Conservation (phyloP, 1,284 basidiomycete genomes). For the Irpex sp. region DNA sequence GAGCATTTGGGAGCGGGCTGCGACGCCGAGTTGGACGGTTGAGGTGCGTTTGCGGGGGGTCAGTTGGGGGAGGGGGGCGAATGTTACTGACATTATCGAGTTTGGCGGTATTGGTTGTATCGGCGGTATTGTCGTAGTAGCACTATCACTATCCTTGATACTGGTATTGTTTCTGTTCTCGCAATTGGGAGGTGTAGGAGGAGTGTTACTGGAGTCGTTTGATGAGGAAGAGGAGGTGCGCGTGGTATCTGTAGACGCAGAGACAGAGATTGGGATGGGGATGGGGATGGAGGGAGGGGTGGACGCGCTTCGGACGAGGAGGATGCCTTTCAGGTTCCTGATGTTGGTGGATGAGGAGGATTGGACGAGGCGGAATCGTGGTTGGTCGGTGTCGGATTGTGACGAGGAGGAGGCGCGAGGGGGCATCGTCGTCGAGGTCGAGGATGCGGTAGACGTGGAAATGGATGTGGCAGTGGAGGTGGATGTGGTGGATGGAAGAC, state of each 20-base stretch:
- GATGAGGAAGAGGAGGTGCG: not conserved
- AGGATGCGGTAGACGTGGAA: too few relatives aligned
- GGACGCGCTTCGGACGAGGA: constrained; percentile 1
- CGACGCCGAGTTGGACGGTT: constrained; percentile 54
- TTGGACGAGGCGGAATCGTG: not conserved
- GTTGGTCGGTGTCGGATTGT: not conserved
- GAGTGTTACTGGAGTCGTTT: not conserved
- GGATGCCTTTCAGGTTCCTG: constrained; percentile 7
- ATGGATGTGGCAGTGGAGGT: not conserved
- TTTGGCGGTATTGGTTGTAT: not conserved
- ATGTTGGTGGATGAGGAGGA: not conserved
- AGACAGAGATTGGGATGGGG: too few relatives aligned
- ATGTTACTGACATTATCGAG: constrained; percentile 26
- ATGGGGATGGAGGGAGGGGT: constrained; percentile 31
- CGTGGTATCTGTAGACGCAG: too few relatives aligned
- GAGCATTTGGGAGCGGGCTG: constrained; percentile 48
- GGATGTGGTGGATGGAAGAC: not conserved
- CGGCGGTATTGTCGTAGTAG: too few relatives aligned
- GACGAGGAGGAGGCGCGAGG: too few relatives aligned
- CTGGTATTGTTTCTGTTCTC: too few relatives aligned
- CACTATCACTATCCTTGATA: too few relatives aligned
- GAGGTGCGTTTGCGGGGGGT: constrained; percentile 51
- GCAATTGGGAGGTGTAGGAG: too few relatives aligned
- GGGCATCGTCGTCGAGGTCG: not conserved
- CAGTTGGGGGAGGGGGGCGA: constrained; percentile 59